phyloP scores from a whole-genome alignment of 495 filamentous ascomycete genomes.

The Podospora pseudoanserina region DNA sequence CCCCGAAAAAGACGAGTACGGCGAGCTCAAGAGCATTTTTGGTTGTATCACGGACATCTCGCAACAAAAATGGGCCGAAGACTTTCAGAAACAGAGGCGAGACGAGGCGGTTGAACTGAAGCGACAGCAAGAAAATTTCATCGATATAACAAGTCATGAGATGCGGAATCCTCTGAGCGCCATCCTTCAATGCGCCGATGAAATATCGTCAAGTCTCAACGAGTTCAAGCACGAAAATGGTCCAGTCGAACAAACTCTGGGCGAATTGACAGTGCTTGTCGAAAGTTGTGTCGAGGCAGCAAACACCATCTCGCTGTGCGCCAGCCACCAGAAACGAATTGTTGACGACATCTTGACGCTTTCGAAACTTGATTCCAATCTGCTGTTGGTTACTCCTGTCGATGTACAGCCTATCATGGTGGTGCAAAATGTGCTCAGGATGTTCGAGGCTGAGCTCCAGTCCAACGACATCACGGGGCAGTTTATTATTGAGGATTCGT shows the following conservation, averaged over 20 bases:
- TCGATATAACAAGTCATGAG: slow-evolving; percentile 85
- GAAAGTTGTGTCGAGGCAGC: slow-evolving; percentile 67
- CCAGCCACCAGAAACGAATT: slow-evolving; percentile 73
- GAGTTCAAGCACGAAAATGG: slow-evolving; percentile 33
- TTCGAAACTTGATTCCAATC: slow-evolving; percentile 79
- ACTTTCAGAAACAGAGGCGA: slow-evolving; percentile 57
- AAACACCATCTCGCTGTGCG: slow-evolving; percentile 78
- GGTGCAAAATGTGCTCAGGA: slow-evolving; percentile 66
- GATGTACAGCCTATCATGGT: slow-evolving; percentile 66
- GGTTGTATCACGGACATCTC: slow-evolving; percentile 58
- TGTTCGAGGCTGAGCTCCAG: slow-evolving; percentile 77
- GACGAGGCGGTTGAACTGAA: slow-evolving; percentile 64
- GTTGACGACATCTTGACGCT: slow-evolving; percentile 81
- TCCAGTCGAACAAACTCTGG: slow-evolving; percentile 12
- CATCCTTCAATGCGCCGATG: slow-evolving; percentile 77
- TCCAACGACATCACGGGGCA: slow-evolving; percentile 68
- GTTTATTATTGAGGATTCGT: slow-evolving; percentile 64
- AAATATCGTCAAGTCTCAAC: slow-evolving; percentile 57
- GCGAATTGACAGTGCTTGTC: slow-evolving; percentile 31
- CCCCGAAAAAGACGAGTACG: slow-evolving; percentile 56
- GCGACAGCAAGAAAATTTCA: slow-evolving; percentile 75
- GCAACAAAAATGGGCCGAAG: slow-evolving; percentile 60
- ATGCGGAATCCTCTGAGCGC: slow-evolving; percentile 81
- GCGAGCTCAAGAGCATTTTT: slow-evolving; percentile 63
- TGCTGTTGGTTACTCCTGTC: slow-evolving; percentile 71